Percentiles rank a stretch among this genome's conserved stretches.
Conservation (phyloP, 1,284 basidiomycete species). For the Trichosporon sp. region DNA sequence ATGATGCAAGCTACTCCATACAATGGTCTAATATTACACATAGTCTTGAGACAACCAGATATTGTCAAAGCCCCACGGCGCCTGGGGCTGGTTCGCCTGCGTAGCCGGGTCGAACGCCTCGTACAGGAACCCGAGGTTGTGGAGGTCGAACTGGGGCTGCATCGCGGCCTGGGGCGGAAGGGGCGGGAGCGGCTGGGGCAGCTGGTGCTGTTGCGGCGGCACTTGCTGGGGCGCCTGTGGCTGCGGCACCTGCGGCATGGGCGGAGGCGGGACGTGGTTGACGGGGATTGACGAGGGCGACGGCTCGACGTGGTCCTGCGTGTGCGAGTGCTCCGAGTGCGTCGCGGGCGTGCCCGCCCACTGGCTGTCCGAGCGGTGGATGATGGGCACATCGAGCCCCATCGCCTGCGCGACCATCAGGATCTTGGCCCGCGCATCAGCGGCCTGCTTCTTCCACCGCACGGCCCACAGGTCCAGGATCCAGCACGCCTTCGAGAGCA, state of each 20-base stretch:
- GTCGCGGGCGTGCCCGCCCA: background rate
- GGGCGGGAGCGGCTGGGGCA: background rate
- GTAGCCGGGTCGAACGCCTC: slow-evolving; percentile 14
- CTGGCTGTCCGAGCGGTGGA: background rate
- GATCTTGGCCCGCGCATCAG: slow-evolving; percentile 15
- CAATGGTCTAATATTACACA: background rate
- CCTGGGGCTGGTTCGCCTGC: background rate
- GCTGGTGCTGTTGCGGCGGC: background rate
- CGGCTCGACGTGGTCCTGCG: background rate
- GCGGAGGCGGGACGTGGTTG: background rate
- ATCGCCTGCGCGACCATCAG: slow-evolving; percentile 8
- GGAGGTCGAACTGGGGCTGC: slow-evolving; percentile 4
- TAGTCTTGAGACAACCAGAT: slow-evolving; percentile 1
- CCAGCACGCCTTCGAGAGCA: slow-evolving; percentile 16
- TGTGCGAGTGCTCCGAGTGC: background rate
- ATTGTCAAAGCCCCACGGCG: background rate
- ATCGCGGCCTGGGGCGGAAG: background rate
- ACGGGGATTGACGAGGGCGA: background rate
- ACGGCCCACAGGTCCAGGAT: slow-evolving; percentile 19
- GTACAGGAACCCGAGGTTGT: slow-evolving; percentile 12
- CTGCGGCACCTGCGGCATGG: background rate
- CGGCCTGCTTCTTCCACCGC: slow-evolving; percentile 14
- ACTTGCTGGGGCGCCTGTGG: background rate
- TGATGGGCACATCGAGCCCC: slow-evolving; percentile 7
- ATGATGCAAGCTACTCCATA: background rate